These are phyloP conservation scores for Melocanna baccifera DNA, from an alignment of 176 grass and related monocot genomes.

Conservation along the genomic window DNA sequence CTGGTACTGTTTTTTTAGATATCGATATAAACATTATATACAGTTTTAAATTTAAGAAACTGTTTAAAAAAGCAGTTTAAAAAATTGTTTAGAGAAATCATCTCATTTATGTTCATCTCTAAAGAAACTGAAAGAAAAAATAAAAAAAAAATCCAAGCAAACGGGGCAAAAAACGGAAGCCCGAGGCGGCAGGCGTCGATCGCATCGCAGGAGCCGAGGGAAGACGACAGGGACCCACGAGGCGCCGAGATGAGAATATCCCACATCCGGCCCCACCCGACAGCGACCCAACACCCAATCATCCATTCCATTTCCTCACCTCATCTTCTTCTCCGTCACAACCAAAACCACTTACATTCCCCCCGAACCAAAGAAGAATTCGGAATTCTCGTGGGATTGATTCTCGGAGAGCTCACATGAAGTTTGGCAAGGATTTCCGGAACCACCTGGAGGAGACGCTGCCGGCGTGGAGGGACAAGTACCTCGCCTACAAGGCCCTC, in stretches of 20 bases:
- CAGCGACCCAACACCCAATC: slow-evolving; percentile 18
- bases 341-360: background rate
- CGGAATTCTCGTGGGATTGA: background rate
- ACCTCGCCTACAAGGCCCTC: slow-evolving; percentile 83
- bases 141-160: too few species aligned
- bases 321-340: background rate
- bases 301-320: background rate
- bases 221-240: slow-evolving; percentile 25
- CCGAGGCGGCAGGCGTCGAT: background rate
- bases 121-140: too few species aligned
- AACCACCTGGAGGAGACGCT: slow-evolving; percentile 92
- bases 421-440: slow-evolving; percentile 95
- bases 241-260: slow-evolving; percentile 7
- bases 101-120: too few species aligned
- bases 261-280: background rate
- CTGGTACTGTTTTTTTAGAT: too few species aligned
- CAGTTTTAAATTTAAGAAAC: too few species aligned
- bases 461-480: slow-evolving; percentile 96
- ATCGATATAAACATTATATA: too few species aligned
- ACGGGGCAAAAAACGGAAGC: too few species aligned
- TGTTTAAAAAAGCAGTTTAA: too few species aligned
- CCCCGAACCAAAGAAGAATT: background rate
- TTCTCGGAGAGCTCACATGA: slow-evolving; percentile 32
- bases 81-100: too few species aligned
- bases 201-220: slow-evolving; percentile 2